These are phyloP conservation scores for Cordyceps militaris DNA, from an alignment of 2,329 filamentous ascomycete genomes.

Conservation along the genomic window DNA sequence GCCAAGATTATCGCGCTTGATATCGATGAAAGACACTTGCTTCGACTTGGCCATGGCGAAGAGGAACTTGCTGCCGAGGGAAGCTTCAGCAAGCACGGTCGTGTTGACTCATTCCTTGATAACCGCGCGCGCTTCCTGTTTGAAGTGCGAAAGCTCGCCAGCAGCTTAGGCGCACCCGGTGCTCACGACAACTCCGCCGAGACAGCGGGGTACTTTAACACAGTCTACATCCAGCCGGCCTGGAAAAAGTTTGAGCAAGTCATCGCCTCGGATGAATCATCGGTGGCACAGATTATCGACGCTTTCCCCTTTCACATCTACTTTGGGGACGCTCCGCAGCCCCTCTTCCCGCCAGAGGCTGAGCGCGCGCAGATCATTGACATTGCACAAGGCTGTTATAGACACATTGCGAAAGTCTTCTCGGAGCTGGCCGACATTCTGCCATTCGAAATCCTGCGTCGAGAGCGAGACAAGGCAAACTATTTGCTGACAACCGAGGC, in stretches of 20 bases:
- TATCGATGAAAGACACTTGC: slow-evolving; percentile 88
- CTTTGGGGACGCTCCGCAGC: slow-evolving; percentile 81
- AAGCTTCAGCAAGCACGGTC: slow-evolving; percentile 88
- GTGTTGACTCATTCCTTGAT: slow-evolving; percentile 91
- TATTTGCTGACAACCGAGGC: slow-evolving; percentile 93
- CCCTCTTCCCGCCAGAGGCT: slow-evolving; percentile 64
- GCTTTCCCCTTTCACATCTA: slow-evolving; percentile 84
- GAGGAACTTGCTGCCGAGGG: slow-evolving; percentile 82
- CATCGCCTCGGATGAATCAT: slow-evolving; percentile 48
- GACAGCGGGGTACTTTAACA: slow-evolving; percentile 94
- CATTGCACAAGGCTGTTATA: slow-evolving; percentile 75
- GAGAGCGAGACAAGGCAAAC: slow-evolving; percentile 87
- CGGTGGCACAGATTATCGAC: slow-evolving; percentile 55
- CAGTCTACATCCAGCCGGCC: slow-evolving; percentile 79
- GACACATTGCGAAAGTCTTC: slow-evolving; percentile 85
- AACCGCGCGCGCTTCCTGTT: slow-evolving; percentile 70
- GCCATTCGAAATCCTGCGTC: slow-evolving; percentile 88
- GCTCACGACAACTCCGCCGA: slow-evolving; percentile 96
- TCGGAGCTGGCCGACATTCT: slow-evolving; percentile 85
- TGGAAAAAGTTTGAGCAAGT: slow-evolving; percentile 74
- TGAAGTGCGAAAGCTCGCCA: slow-evolving; percentile 81
- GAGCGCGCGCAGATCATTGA: slow-evolving; percentile 65
- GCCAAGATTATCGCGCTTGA: slow-evolving; percentile 95
- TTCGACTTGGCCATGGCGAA: slow-evolving; percentile 90
- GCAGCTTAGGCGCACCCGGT: slow-evolving; percentile 77